These are phyloP conservation scores for Trichoderma sp. DNA, from an alignment of 2,329 filamentous ascomycete species.

Conservation along the genomic window DNA sequence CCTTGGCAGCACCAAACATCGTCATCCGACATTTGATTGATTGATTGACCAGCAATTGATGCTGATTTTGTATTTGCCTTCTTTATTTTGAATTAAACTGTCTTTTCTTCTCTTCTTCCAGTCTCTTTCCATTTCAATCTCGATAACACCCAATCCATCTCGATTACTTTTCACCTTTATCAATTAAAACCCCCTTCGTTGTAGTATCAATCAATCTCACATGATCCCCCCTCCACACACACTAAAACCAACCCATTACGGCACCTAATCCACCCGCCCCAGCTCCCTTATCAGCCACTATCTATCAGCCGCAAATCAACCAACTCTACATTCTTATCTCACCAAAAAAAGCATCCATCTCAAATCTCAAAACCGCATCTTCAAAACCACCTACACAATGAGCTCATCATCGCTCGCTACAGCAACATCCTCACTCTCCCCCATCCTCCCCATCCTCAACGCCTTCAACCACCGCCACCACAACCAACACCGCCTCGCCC, in stretches of 20 bases:
- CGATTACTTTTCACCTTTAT: background rate
- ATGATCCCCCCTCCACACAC: background rate
- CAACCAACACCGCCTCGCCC: constrained; percentile 80
- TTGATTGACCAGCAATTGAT: background rate
- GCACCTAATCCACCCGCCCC: background rate
- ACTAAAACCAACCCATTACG: constrained; percentile 2
- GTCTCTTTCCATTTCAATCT: background rate
- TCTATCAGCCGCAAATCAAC: background rate
- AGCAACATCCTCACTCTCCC: constrained; percentile 34
- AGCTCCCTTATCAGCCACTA: constrained; percentile 1
- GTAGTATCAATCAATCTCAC: background rate
- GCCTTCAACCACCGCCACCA: constrained; percentile 79
- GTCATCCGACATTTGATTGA: background rate
- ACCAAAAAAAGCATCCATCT: background rate
- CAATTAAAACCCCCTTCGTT: no score
- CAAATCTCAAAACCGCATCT: background rate
- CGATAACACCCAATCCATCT: background rate
- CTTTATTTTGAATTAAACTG: background rate
- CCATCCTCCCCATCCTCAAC: constrained; percentile 59
- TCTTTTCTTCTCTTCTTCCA: background rate
- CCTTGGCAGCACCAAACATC: background rate
- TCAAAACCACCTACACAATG: background rate
- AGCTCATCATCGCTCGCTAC: background rate
- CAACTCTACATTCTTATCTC: no score
- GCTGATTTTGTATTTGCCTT: background rate